These are phyloP conservation scores for Solanum bulbocastanum DNA, from an alignment of 257 asterid genomes.

Conservation along the genomic window DNA sequence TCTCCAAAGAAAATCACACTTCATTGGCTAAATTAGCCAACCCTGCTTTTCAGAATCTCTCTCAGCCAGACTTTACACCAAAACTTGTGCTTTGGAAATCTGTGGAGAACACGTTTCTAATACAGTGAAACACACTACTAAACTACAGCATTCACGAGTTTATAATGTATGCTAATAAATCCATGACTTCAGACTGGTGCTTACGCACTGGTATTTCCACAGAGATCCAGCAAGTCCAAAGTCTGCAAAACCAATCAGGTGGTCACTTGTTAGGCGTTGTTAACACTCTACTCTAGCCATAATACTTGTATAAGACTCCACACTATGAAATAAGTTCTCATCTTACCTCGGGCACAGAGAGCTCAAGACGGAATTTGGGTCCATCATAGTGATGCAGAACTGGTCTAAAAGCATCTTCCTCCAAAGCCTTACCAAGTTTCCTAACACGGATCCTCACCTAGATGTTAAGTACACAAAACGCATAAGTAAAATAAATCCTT, in stretches of 20 bases:
- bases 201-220: slow-evolving; percentile 43
- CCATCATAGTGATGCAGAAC: slow-evolving; percentile 97
- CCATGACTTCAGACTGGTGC: slow-evolving; percentile 18
- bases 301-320: neutral
- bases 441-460: slow-evolving; percentile 76
- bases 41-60: neutral
- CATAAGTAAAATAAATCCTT: neutral
- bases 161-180: neutral
- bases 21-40: neutral
- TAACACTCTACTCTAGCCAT: neutral
- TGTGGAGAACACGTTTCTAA: slow-evolving; percentile 20
- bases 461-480: slow-evolving; percentile 2
- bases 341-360: slow-evolving; percentile 87
- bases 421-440: slow-evolving; percentile 76
- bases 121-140: slow-evolving; percentile 15
- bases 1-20: neutral
- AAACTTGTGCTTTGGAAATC: slow-evolving; percentile 64
- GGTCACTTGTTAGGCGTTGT: neutral
- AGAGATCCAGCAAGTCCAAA: slow-evolving; percentile 79
- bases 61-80: slow-evolving; percentile 34
- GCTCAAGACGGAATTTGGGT: slow-evolving; percentile 95
- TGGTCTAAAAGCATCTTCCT: slow-evolving; percentile 93
- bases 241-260: slow-evolving; percentile 40
- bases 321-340: neutral
- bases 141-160: slow-evolving; percentile 16